Evolutionary conservation across 176 grass and related monocot genomes (phyloP).

Genomic region (Aegilops sharonensis): DNA sequence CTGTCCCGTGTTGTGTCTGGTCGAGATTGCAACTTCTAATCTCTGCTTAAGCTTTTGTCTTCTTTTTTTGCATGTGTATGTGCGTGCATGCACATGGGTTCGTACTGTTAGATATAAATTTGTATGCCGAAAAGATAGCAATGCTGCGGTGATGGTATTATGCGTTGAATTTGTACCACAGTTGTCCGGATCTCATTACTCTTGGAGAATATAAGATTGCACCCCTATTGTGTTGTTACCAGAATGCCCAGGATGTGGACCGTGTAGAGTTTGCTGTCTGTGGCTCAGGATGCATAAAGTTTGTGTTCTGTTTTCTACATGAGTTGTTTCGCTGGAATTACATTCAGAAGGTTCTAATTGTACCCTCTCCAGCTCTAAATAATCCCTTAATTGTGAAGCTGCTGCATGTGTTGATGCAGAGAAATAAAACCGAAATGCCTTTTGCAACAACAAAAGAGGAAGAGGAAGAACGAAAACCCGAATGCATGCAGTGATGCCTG

Average conservation of each 20-base stretch:
- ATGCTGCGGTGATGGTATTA: neutral
- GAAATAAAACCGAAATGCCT: no score
- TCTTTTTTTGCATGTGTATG: no score
- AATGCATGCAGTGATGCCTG: no score
- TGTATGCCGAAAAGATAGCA: neutral
- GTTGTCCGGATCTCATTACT: neutral
- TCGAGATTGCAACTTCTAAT: neutral
- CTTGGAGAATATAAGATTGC: no score
- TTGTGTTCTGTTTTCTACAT: neutral
- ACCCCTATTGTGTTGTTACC: no score
- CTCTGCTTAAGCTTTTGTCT: neutral
- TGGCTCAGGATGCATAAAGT: neutral
- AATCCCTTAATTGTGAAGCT: neutral
- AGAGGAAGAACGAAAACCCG: no score
- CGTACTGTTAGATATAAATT: neutral
- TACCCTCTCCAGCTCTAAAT: neutral
- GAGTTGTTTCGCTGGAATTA: neutral
- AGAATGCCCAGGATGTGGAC: no score
- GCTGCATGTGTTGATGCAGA: neutral
- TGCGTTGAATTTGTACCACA: neutral
- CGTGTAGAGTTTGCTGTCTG: neutral
- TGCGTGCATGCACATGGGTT: no score
- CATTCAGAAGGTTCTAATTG: no score
- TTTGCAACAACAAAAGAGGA: no score
- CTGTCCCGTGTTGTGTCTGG: neutral